Conservation (phyloP, 2,329 filamentous ascomycete genomes). For the Fusarium sp. region DNA sequence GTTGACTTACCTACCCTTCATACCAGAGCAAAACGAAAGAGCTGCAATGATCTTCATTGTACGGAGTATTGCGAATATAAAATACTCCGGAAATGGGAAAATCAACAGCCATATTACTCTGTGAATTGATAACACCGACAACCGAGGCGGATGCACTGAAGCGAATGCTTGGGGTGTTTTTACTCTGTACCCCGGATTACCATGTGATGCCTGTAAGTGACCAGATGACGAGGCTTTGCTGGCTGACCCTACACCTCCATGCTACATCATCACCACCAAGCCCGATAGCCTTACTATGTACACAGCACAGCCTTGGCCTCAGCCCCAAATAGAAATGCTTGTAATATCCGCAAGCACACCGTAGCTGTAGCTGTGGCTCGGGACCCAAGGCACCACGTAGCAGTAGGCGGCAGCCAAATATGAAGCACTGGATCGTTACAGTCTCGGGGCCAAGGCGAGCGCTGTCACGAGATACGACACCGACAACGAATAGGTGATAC, state of each 20-base stretch:
- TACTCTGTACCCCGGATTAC: constrained; percentile 18
- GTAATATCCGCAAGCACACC: neutral
- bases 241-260: constrained; percentile 17
- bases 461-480: constrained; percentile 26
- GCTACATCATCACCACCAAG: constrained; percentile 17
- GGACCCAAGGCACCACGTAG: neutral
- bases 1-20: neutral
- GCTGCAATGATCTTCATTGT: neutral
- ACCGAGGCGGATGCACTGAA: too few species aligned
- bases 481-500: neutral
- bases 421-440: constrained; percentile 24
- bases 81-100: neutral
- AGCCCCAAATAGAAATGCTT: constrained; percentile 26
- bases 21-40: neutral
- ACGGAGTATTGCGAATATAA: neutral
- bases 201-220: constrained; percentile 16
- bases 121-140: too few species aligned
- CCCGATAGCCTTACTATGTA: neutral
- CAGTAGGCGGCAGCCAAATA: constrained; percentile 19
- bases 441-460: constrained; percentile 16
- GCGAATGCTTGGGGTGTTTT: neutral
- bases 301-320: constrained; percentile 5
- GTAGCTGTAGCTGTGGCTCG: constrained; percentile 5
- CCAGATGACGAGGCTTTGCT: constrained; percentile 39
- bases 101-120: neutral